Evolutionary conservation across 139 green algal species (phyloP), one percentile per base, ranked within the genome.

Genomic region (Auxenochlorella pyrenoidosa): DNA sequence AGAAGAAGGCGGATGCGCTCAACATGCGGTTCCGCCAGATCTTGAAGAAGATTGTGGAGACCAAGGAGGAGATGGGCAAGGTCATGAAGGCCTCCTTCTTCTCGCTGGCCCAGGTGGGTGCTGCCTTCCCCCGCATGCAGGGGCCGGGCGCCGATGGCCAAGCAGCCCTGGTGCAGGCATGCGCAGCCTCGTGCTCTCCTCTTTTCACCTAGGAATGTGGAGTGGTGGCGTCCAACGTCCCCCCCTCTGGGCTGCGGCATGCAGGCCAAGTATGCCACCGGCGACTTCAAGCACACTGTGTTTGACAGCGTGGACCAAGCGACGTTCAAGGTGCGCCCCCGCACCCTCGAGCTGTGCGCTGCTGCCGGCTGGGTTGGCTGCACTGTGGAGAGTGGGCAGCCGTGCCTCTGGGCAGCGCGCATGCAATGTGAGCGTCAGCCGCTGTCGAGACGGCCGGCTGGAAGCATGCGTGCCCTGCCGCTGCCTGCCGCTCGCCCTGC

Each of bases 1-100:
- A 99, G 92, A 99, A 99, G 94, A 99, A 99, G 86, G 98, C 96
- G 6, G 98, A 99, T 89, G 98, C 98, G 15, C 91, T 99, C 73
- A 98, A 96, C 26, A 94, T 99, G 91, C 93, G 95, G 10, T 92
- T 97, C 80, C 90, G 95, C 21, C 90, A 93, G 82, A 95, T 99
- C 44, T 92, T 98, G 10, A 96, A 95, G 83, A 94, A 97, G 75
- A 99, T 99, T 71, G 94, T 99, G 47, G 90, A 98, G 24, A 94
- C 95, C 26, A 99, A 99, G 93, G 88, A 97, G 66, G 84, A 90
- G 34, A 98, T 99, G 96, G 98, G 98, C 16, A 93, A 95, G 40
- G 94, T 93, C 0, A 98, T 99, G 96, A 96, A 97, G 82, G 90
- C 91, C 4, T 95, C 94, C 4, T 97, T 97, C 83, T 99, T 99